These are phyloP conservation scores for Stachybotrys chlorohalonatus DNA, from an alignment of 2,329 filamentous ascomycete genomes.

Conservation along the genomic window DNA sequence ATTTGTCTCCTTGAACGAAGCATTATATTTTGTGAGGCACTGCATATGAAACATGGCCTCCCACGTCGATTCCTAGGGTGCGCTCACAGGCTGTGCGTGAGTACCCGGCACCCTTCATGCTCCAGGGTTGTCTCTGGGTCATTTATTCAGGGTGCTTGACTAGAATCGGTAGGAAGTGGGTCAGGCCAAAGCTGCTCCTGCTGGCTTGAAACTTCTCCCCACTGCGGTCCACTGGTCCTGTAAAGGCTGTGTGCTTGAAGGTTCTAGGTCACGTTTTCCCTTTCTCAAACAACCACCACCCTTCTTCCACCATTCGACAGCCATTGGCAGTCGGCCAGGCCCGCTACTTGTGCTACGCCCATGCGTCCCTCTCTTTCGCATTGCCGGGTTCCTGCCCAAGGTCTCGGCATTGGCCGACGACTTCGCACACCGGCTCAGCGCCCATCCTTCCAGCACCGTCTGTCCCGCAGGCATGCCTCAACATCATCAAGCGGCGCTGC, in stretches of 20 bases:
- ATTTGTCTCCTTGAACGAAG: no score
- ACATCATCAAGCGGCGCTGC: not conserved
- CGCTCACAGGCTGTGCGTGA: no score
- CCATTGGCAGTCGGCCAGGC: not conserved
- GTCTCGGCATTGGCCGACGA: not conserved
- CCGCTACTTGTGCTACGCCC: not conserved
- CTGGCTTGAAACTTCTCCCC: not conserved
- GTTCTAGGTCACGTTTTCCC: not conserved
- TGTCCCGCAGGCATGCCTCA: constrained; percentile 1
- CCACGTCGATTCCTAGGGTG: no score
- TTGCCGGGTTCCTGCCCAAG: not conserved
- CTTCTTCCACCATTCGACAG: not conserved
- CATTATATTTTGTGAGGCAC: no score
- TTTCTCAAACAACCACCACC: not conserved
- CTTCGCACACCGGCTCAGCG: not conserved
- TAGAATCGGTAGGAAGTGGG: no score
- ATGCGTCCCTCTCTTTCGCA: not conserved
- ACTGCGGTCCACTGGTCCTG: not conserved
- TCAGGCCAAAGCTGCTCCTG: no score
- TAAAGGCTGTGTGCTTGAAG: not conserved
- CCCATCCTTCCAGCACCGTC: not conserved
- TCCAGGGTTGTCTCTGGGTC: no score
- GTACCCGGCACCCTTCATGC: no score
- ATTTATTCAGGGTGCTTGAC: no score
- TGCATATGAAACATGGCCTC: no score